Percentiles rank a stretch among this genome's conserved stretches.
These are phyloP conservation scores for Coemansia sp. DNA, from an alignment of 371 early-diverging fungal species.

Conservation along the genomic window DNA sequence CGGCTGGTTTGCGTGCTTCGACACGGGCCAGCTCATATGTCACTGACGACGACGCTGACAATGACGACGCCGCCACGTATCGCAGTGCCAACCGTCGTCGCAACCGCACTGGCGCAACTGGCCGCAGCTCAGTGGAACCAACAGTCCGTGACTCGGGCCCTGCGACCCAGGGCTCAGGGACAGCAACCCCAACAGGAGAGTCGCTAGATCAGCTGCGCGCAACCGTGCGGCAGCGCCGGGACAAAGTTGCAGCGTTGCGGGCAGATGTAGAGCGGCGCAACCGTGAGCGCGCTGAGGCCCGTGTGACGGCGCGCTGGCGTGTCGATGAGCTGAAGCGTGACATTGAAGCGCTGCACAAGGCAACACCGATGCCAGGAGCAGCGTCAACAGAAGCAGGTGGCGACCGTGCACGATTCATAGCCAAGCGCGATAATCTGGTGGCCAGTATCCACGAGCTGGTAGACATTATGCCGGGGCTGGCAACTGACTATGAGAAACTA, in stretches of 20 bases:
- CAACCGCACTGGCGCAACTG: slow-evolving; percentile 6
- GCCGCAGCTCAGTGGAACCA: slow-evolving; percentile 10
- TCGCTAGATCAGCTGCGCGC: slow-evolving; percentile 35
- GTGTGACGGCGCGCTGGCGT: slow-evolving; percentile 31
- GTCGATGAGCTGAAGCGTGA: slow-evolving; percentile 46
- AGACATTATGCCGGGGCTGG: slow-evolving; percentile 23
- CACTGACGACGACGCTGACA: background rate
- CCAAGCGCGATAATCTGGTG: slow-evolving; percentile 24
- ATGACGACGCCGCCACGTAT: slow-evolving; percentile 11
- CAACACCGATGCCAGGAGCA: slow-evolving; percentile 3
- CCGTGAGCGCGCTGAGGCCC: slow-evolving; percentile 28
- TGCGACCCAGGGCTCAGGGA: background rate
- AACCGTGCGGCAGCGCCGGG: slow-evolving; percentile 23
- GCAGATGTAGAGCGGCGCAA: slow-evolving; percentile 8
- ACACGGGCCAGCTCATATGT: slow-evolving; percentile 1
- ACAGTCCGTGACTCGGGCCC: background rate
- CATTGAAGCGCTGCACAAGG: slow-evolving; percentile 37
- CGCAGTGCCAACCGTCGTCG: slow-evolving; percentile 42
- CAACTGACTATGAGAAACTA: slow-evolving; percentile 38
- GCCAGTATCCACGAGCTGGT: slow-evolving; percentile 31
- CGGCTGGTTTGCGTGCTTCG: background rate
- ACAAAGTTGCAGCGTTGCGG: slow-evolving; percentile 14
- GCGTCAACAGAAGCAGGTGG: background rate
- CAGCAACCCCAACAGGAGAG: slow-evolving; percentile 13
- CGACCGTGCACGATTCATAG: slow-evolving; percentile 28